Conservation (phyloP, 805 yeast genomes). For the Starmera quercuum region DNA sequence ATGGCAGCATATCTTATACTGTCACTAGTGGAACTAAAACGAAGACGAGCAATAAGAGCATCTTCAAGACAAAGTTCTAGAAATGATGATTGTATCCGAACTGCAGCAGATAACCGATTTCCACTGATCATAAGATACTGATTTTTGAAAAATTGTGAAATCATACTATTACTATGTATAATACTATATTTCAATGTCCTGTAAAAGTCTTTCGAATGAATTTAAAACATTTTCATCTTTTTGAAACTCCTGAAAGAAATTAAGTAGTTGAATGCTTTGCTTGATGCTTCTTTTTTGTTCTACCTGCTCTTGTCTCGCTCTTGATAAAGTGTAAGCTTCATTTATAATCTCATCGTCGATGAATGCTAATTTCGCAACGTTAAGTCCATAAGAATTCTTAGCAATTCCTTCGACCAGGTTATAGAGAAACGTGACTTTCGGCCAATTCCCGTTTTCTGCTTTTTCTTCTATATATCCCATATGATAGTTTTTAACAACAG, state of each 20-base stretch:
- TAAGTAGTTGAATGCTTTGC: not conserved
- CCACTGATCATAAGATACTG: too few species aligned
- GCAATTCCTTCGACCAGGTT: slow-evolving; percentile 88
- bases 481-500: slow-evolving; percentile 76
- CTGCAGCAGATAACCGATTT: too few species aligned
- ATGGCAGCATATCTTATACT: slow-evolving; percentile 34
- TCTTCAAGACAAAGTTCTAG: slow-evolving; percentile 19
- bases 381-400: slow-evolving; percentile 93
- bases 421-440: slow-evolving; percentile 79
- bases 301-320: slow-evolving; percentile 61
- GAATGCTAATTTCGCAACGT: slow-evolving; percentile 92
- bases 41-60: slow-evolving; percentile 29
- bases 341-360: slow-evolving; percentile 81
- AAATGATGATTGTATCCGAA: too few species aligned
- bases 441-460: slow-evolving; percentile 25
- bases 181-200: not conserved
- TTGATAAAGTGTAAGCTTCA: slow-evolving; percentile 87
- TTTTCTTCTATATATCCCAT: slow-evolving; percentile 53
- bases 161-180: too few species aligned
- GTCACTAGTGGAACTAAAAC: slow-evolving; percentile 27
- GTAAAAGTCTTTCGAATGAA: not conserved
- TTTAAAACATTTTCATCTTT: not conserved
- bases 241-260: not conserved
- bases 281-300: slow-evolving; percentile 5
- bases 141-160: too few species aligned